Base-by-base conservation (phyloP, 2,329 filamentous ascomycete genomes). In the Cladosporium sp. region DNA sequence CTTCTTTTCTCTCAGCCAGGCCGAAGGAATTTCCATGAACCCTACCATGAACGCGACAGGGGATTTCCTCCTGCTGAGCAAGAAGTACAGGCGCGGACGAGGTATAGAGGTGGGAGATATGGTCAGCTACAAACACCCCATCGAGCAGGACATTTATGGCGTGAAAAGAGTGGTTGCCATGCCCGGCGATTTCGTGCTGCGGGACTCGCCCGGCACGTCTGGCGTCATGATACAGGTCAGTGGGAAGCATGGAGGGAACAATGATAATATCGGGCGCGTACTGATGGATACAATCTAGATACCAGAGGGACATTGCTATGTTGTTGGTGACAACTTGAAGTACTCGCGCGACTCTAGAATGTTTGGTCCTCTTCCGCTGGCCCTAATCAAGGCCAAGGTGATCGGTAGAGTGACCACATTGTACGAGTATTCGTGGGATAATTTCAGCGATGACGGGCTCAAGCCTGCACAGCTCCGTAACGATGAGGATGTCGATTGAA, bases 291-390 rank as follows among this genome's bases (percentile, higher is more conserved):
- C n/a, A 26, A 11, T 59, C 30, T 74, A 96, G 91, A 88, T 99
- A 18, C 95, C 95, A 0, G 84, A 91, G 74, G 95, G 95, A 1
- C 95, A 99, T 82, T 96, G 93, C 74, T 98, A 92, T 87, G 82
- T 97, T 7, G 87, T 88, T 2, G 95, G 95, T 2, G 95, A 99
- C 78, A 98, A 98, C 78, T 75, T 97, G 68, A 84, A 87, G 3
- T 90, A 87, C 73, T 97, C 93, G 28, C 83, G 92, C 70, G 95
- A 99, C 81, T 97, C 93, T 52, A 88, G 95, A 68, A 83, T 88
- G 49, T 97, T 90, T 80, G 95, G 95, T 0, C 92, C 95, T 0
- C 77, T 99, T 32, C 95, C 95, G 0, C 81, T 99, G 74, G 94
- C 87, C 1, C 81, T 99, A 69, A 86, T 99, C 54, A 88, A 86